phyloP scores from a whole-genome alignment of 192 early-diverging fungal genomes.

The Umbelopsis sp. region DNA sequence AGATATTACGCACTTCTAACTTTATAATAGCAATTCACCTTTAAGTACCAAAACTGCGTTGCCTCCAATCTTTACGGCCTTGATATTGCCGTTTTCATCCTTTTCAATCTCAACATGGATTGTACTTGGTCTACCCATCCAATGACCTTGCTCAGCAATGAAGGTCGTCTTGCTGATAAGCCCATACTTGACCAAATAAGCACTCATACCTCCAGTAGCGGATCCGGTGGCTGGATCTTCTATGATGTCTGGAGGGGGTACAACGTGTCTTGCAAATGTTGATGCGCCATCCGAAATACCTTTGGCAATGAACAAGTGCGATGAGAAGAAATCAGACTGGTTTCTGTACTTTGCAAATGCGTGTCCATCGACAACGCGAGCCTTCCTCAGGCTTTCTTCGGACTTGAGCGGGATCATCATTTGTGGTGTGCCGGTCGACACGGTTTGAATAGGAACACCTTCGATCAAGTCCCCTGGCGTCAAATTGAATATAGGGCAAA shows the following conservation, averaged over 20 bases:
- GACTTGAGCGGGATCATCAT: slow-evolving; percentile 3
- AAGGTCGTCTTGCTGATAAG: background rate
- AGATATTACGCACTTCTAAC: background rate
- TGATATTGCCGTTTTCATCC: background rate
- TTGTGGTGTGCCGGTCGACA: slow-evolving; percentile 22
- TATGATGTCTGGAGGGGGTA: background rate
- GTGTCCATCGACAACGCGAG: background rate
- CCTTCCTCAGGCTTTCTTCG: background rate
- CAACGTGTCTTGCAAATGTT: slow-evolving; percentile 17
- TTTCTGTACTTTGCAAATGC: background rate
- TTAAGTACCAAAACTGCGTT: slow-evolving; percentile 13
- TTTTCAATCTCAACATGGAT: slow-evolving; percentile 7
- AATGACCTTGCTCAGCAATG: slow-evolving; percentile 24
- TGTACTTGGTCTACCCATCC: slow-evolving; percentile 12
- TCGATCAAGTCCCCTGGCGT: background rate
- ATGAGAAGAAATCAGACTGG: slow-evolving; percentile 22
- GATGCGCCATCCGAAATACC: background rate
- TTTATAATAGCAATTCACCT: background rate
- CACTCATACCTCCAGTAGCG: slow-evolving; percentile 22
- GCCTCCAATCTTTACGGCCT: slow-evolving; percentile 18
- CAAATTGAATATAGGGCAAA: slow-evolving; percentile 12
- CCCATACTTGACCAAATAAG: slow-evolving; percentile 12
- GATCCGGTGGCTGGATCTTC: slow-evolving; percentile 23
- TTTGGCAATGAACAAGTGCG: slow-evolving; percentile 5
- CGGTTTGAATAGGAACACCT: slow-evolving; percentile 21